Evolutionary conservation across 164 flowering plant species (phyloP).

Genomic region (Kingdonia uniflora): DNA sequence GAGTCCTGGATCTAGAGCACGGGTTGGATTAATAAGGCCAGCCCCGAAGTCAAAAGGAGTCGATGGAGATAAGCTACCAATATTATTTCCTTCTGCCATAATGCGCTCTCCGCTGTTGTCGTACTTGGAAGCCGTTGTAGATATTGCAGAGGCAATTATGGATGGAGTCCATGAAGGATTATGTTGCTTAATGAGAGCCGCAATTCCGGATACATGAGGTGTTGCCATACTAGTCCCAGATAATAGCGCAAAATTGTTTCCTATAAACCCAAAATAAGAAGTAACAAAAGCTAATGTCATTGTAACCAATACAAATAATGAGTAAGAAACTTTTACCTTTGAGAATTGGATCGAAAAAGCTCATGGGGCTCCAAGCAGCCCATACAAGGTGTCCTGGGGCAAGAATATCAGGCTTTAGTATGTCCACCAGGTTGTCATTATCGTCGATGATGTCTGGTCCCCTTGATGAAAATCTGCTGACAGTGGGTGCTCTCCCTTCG

Average conservation of each 20-base stretch:
- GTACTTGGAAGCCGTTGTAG: conserved; percentile 61
- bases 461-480: conserved; percentile 85
- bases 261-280: conserved; percentile 20
- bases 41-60: conserved; percentile 73
- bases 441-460: conserved; percentile 70
- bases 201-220: conserved; percentile 86
- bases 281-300: background rate
- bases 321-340: conserved; percentile 25
- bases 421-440: conserved; percentile 38
- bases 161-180: conserved; percentile 84
- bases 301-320: background rate
- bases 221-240: conserved; percentile 98
- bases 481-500: conserved; percentile 54
- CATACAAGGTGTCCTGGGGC: conserved; percentile 90
- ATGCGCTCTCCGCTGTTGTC: conserved; percentile 55
- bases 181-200: conserved; percentile 69
- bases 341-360: conserved; percentile 52
- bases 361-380: conserved; percentile 96
- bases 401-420: conserved; percentile 81
- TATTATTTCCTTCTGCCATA: conserved; percentile 52
- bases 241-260: conserved; percentile 52
- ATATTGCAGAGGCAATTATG: conserved; percentile 87
- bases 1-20: conserved; percentile 72
- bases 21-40: conserved; percentile 52
- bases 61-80: conserved; percentile 35